phyloP scores from a whole-genome alignment of 768 basidiomycete genomes.

The Suillus placidus region DNA sequence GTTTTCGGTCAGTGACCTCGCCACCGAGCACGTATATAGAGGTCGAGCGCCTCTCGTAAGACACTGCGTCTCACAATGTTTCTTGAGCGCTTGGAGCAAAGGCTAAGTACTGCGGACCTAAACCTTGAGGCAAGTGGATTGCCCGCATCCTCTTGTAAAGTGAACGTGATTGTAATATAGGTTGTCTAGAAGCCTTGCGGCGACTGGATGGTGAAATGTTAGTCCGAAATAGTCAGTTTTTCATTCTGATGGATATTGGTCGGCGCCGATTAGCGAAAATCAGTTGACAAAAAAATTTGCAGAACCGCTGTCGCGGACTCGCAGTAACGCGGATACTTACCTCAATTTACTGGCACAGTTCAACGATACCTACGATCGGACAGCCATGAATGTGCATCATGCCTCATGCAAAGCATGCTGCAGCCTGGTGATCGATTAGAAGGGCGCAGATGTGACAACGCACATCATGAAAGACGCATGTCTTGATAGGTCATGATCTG shows the following conservation, averaged over 20 bases:
- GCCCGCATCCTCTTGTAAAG: background rate
- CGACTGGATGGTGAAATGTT: background rate
- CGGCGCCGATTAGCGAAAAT: background rate
- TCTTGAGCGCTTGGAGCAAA: background rate
- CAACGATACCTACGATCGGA: background rate
- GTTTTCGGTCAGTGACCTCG: background rate
- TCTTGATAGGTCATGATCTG: constrained; percentile 6
- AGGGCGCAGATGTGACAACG: background rate
- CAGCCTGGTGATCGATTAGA: background rate
- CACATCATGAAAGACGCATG: constrained; percentile 4
- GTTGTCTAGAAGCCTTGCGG: background rate
- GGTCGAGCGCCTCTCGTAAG: background rate
- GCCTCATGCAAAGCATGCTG: constrained; percentile 4
- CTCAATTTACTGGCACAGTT: background rate
- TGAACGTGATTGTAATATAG: constrained; percentile 1
- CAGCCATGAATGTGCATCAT: background rate
- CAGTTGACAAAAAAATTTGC: background rate
- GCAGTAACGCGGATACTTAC: background rate
- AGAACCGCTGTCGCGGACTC: background rate
- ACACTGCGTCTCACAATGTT: background rate
- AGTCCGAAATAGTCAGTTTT: background rate
- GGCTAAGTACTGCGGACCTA: background rate
- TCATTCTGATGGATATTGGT: background rate
- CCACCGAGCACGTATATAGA: background rate
- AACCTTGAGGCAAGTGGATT: constrained; percentile 2